Base-by-base conservation (phyloP, 306 rosid genomes). In the Cicer pinnatifidum region DNA sequence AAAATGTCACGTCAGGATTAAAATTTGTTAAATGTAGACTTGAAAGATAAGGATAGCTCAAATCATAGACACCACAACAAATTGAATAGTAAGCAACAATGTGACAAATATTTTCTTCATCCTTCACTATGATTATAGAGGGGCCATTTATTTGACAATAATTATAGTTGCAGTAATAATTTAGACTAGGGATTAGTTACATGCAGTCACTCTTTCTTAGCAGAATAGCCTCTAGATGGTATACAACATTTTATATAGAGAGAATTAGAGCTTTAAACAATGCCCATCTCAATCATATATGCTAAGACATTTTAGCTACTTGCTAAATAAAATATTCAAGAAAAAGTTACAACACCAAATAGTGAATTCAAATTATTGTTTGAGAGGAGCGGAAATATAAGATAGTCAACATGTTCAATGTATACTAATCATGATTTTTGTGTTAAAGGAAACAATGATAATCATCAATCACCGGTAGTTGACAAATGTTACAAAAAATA, bases 391-490 rank as follows among this genome's bases (percentile, higher is more conserved):
- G 71, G 15, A 10, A 44, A 35, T 11, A 64, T 51, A 50, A 35
- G 8, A 43, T 43, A 56, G 44, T 9, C 45, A 73, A 57, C 64
- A 40, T 67, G 41, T 52, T 56, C 16, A 43, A 65, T 38, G 69
- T 53, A 67, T 7, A 66, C 66, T 59, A 62, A 1, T 6, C 50
- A 45, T 44, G 65, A 51, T 37, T 63, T 50, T 41, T 33, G 16
- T 35, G 69, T 71, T 52, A 47, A 67, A 67, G 20, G 56, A 68
- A 43, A 78, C 48, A 76, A 76, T 47, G 48, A 40, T 9, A 79
- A 70, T 60, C 47, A 73, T 43, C 11, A 51, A 46, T 3, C 35
- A 28, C 35, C 35, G 0, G 43, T 37, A 61, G 15, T 60, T 37
- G 23, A 39, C 33, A 15, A 54, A 72, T 57, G 54, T 40, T 72